phyloP scores from a whole-genome alignment of 352 stramenopile genomes.

The Phytopythium sindhum region DNA sequence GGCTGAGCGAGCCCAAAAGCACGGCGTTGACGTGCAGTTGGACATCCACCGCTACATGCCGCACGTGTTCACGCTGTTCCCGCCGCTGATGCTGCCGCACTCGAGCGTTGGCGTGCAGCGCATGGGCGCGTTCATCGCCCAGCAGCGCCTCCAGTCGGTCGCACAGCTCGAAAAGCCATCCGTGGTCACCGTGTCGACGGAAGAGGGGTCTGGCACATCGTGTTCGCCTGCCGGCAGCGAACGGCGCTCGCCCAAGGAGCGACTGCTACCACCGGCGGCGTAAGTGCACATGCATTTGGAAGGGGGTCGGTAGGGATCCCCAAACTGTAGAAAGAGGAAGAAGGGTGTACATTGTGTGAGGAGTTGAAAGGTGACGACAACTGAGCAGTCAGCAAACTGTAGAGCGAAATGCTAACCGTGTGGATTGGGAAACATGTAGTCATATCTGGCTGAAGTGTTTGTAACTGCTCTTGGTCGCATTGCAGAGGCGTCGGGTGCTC shows the following conservation, averaged over 20 bases:
- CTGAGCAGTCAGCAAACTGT: not conserved
- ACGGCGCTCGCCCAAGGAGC: not conserved
- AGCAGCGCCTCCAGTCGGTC: slow-evolving; percentile 13
- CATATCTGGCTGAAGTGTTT: too few relatives aligned
- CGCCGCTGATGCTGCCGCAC: slow-evolving; percentile 42
- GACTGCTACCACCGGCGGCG: not conserved
- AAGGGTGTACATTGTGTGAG: too few relatives aligned
- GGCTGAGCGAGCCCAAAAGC: slow-evolving; percentile 20
- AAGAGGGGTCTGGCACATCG: not conserved
- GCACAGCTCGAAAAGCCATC: slow-evolving; percentile 14
- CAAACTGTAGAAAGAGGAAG: too few relatives aligned
- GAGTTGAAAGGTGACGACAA: too few relatives aligned
- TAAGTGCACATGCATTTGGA: not conserved
- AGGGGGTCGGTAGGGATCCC: too few relatives aligned
- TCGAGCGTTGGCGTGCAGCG: slow-evolving; percentile 36
- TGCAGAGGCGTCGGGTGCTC: too few relatives aligned
- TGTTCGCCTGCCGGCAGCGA: too few relatives aligned
- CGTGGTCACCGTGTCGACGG: slow-evolving; percentile 17
- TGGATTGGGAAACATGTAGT: not conserved
- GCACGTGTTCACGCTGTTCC: slow-evolving; percentile 60
- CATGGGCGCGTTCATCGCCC: slow-evolving; percentile 40
- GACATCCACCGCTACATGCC: slow-evolving; percentile 54
- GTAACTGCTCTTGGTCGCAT: too few relatives aligned
- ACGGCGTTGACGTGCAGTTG: slow-evolving; percentile 31
- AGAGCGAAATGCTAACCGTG: not conserved